Evolutionary conservation across 2,329 filamentous ascomycete genomes (phyloP).

Genomic region (Pseudogymnoascus sp.): DNA sequence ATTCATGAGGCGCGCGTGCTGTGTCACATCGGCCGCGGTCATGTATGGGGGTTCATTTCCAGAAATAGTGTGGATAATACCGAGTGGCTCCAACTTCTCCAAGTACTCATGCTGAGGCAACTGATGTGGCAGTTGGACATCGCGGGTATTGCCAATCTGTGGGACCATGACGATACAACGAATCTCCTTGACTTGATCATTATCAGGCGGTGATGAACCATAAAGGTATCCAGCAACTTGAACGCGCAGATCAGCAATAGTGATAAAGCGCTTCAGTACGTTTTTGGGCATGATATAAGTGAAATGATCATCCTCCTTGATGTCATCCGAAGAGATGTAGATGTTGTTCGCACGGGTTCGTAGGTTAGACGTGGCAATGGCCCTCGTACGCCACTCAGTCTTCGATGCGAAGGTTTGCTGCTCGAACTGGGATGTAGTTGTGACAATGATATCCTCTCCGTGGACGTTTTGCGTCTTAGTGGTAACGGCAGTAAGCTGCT

Average conservation of each 20-base stretch:
- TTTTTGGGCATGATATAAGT: conserved; percentile 99
- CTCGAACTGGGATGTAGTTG: conserved; percentile 95
- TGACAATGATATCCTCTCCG: conserved; percentile 96
- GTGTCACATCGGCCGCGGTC: conserved; percentile 89
- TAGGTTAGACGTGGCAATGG: conserved; percentile 92
- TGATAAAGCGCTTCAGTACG: conserved; percentile 95
- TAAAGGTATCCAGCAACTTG: conserved; percentile 96
- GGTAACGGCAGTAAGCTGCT: conserved; percentile 91
- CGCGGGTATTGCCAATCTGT: conserved; percentile 87
- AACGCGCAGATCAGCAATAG: conserved; percentile 89
- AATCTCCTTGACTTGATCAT: conserved; percentile 94
- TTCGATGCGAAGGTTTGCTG: conserved; percentile 97
- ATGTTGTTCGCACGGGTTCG: conserved; percentile 95
- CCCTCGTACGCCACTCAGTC: conserved; percentile 95
- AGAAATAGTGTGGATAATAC: conserved; percentile 90
- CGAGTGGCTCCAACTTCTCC: conserved; percentile 77
- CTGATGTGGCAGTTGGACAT: conserved; percentile 83
- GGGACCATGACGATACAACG: conserved; percentile 96
- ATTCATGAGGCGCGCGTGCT: conserved; percentile 85
- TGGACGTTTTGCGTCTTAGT: conserved; percentile 97
- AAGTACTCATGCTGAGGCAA: conserved; percentile 90
- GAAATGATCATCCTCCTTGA: conserved; percentile 68
- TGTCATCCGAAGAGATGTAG: conserved; percentile 94
- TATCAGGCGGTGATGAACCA: conserved; percentile 84
- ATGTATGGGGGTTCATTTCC: conserved; percentile 96